These are phyloP conservation scores for Paramecium pentaurelia DNA, from an alignment of 73 alveolate species.

Conservation along the genomic window DNA sequence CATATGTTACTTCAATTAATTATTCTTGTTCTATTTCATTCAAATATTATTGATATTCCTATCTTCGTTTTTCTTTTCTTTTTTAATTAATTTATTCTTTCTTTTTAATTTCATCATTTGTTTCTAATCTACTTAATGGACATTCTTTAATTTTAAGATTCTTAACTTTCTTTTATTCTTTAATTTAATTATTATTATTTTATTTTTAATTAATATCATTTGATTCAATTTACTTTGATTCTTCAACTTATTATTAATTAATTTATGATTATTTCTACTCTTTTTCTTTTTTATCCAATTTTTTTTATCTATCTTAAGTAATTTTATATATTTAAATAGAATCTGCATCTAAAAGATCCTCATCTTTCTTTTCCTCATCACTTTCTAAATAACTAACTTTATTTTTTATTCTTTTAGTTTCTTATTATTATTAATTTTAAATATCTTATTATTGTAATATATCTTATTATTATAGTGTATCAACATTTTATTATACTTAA, in stretches of 20 bases:
- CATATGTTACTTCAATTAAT: background rate
- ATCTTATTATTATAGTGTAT: background rate
- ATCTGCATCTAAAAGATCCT: background rate
- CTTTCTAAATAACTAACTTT: background rate
- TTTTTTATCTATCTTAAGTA: background rate
- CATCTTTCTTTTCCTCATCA: background rate
- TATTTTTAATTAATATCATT: background rate
- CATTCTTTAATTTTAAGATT: background rate
- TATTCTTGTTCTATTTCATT: background rate
- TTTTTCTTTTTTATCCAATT: background rate
- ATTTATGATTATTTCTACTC: background rate
- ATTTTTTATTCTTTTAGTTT: background rate
- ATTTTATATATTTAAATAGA: background rate
- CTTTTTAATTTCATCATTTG: background rate
- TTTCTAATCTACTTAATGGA: background rate
- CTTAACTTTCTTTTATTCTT: background rate
- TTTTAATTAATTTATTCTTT: background rate
- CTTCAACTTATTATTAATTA: background rate
- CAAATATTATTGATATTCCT: background rate
- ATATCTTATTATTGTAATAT: background rate
- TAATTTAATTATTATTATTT: background rate
- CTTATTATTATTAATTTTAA: background rate
- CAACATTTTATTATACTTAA: background rate
- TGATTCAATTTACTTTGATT: background rate
- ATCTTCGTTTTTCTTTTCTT: background rate